Percentiles rank a stretch among this genome's conserved stretches.
These are phyloP conservation scores for Xylaria nigripes DNA, from an alignment of 495 filamentous ascomycete genomes.

Conservation along the genomic window DNA sequence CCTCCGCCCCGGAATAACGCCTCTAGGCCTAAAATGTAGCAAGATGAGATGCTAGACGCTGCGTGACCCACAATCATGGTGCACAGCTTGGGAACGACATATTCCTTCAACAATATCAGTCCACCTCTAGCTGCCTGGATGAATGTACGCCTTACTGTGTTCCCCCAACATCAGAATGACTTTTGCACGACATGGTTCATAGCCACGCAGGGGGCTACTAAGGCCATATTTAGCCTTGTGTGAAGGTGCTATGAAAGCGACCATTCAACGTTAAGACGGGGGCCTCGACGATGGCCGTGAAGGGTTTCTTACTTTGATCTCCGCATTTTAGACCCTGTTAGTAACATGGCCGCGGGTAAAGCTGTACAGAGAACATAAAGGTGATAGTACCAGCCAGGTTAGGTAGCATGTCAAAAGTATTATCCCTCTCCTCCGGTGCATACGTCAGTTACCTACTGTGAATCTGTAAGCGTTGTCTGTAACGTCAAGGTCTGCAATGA, in stretches of 20 bases:
- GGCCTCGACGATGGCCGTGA: not conserved
- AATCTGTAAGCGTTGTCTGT: not conserved
- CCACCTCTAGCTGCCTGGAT: not conserved
- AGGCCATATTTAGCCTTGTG: not conserved
- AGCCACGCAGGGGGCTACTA: not conserved
- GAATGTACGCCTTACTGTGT: conserved; percentile 9
- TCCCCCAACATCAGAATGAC: conserved; percentile 4
- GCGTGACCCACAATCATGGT: conserved; percentile 3
- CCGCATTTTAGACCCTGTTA: not conserved
- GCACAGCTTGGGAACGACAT: not conserved
- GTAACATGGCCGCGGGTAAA: not conserved
- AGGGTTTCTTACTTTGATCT: not conserved
- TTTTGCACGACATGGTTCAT: conserved; percentile 7
- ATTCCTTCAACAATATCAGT: not conserved
- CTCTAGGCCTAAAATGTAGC: conserved; percentile 9
- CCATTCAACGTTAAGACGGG: not conserved
- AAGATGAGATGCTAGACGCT: not conserved
- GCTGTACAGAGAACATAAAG: not conserved
- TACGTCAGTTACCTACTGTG: not conserved
- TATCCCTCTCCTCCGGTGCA: not conserved
- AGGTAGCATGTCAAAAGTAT: conserved; percentile 2
- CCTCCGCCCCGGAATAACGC: not conserved
- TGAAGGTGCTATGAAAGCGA: not conserved
- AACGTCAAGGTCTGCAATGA: not conserved
- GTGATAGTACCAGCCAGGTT: not conserved